Evolutionary conservation across 371 early-diverging fungal species (phyloP).

Genomic region (Mucor irregularis): DNA sequence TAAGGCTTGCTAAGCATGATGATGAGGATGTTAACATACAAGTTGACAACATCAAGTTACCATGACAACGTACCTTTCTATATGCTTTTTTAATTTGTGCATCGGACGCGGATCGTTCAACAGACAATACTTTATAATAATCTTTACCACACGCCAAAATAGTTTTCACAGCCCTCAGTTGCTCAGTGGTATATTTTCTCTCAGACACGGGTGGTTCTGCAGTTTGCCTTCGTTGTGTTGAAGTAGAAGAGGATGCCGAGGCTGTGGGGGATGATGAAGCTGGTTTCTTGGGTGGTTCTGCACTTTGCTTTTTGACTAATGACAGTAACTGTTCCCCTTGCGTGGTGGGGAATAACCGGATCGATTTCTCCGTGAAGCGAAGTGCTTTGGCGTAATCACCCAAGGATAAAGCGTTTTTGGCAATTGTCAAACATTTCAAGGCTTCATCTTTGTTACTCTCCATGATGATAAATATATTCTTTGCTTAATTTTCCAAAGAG

Average conservation of each 20-base stretch:
- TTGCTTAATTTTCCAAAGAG: too few species aligned
- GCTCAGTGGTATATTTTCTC: conserved; percentile 79
- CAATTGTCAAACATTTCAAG: conserved; percentile 73
- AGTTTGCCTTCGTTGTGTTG: conserved; percentile 4
- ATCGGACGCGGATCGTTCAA: conserved; percentile 80
- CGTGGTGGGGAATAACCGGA: conserved; percentile 74
- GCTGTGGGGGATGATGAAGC: conserved; percentile 3
- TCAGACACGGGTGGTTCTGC: conserved; percentile 10
- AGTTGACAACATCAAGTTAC: background rate
- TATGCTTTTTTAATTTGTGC: conserved; percentile 96
- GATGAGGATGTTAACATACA: background rate
- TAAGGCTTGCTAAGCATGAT: conserved; percentile 69
- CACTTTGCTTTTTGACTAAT: conserved; percentile 36
- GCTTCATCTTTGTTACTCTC: conserved; percentile 93
- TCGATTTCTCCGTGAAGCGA: conserved; percentile 82
- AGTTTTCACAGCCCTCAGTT: conserved; percentile 75
- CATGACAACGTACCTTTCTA: conserved; percentile 68
- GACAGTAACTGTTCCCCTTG: conserved; percentile 63
- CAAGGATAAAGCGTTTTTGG: conserved; percentile 60
- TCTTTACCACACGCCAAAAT: conserved; percentile 76
- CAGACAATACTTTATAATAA: conserved; percentile 88
- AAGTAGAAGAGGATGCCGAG: background rate
- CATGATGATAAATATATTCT: too few species aligned
- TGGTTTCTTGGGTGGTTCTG: conserved; percentile 13
- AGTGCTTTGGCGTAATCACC: conserved; percentile 73